Percentiles rank a stretch among this genome's conserved stretches.
Evolutionary conservation across 2,329 filamentous ascomycete genomes (phyloP).

Genomic region (Amauroascus niger): DNA sequence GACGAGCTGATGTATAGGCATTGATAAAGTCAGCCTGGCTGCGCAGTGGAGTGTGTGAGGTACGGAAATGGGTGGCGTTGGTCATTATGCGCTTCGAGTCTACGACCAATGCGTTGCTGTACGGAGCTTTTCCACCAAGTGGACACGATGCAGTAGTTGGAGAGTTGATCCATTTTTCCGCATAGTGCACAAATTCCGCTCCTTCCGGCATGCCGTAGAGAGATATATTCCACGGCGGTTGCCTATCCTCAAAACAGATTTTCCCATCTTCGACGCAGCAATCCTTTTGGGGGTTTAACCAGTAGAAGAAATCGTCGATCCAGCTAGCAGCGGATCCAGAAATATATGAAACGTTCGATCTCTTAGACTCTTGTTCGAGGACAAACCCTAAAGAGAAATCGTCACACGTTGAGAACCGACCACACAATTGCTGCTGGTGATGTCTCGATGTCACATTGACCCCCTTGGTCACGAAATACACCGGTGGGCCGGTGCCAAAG

Average conservation of each 20-base stretch:
- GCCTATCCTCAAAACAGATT: slow-evolving; percentile 67
- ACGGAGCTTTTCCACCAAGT: slow-evolving; percentile 77
- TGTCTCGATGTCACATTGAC: slow-evolving; percentile 66
- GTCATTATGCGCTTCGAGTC: slow-evolving; percentile 58
- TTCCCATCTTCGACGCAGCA: slow-evolving; percentile 62
- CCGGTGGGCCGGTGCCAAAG: slow-evolving; percentile 80
- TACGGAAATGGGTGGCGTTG: slow-evolving; percentile 81
- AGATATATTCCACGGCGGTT: slow-evolving; percentile 80
- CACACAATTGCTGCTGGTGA: slow-evolving; percentile 79
- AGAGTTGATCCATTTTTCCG: slow-evolving; percentile 69
- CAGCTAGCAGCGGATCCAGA: slow-evolving; percentile 82
- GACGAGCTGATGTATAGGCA: slow-evolving; percentile 78
- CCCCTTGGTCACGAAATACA: slow-evolving; percentile 85
- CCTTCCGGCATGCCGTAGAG: slow-evolving; percentile 87
- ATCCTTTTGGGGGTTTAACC: slow-evolving; percentile 82
- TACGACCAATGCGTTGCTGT: slow-evolving; percentile 73
- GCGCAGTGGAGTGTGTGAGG: slow-evolving; percentile 73
- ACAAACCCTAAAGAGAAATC: slow-evolving; percentile 76
- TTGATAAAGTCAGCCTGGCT: slow-evolving; percentile 89
- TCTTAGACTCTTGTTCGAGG: slow-evolving; percentile 86
- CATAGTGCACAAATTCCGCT: slow-evolving; percentile 78
- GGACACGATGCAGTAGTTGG: slow-evolving; percentile 78
- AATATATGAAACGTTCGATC: slow-evolving; percentile 78
- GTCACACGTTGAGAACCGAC: slow-evolving; percentile 81
- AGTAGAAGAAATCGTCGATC: slow-evolving; percentile 93